These are phyloP conservation scores for Salvia rosmarinus DNA, from an alignment of 257 asterid species.

Conservation along the genomic window DNA sequence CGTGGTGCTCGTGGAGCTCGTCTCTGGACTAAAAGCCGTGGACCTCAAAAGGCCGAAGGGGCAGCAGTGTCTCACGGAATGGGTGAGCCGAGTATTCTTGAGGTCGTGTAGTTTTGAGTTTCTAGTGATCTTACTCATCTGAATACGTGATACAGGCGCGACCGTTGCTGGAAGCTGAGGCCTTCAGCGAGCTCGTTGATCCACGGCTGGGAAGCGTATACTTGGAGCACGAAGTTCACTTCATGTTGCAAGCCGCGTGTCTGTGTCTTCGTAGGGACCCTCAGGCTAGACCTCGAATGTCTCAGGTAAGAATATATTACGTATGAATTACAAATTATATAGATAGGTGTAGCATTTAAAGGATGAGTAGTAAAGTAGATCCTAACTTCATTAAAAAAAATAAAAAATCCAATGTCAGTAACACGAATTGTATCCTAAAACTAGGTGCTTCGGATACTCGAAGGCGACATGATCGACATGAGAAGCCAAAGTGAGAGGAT, in stretches of 20 bases:
- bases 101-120: too few species aligned
- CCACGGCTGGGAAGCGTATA: slow-evolving; percentile 62
- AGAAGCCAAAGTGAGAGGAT: slow-evolving; percentile 63
- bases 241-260: slow-evolving; percentile 89
- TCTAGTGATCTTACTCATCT: too few species aligned
- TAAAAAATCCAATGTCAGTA: too few species aligned
- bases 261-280: slow-evolving; percentile 82
- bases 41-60: slow-evolving; percentile 89
- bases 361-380: too few species aligned
- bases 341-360: too few species aligned
- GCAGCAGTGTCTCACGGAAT: slow-evolving; percentile 90
- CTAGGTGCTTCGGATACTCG: slow-evolving; percentile 82
- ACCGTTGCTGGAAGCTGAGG: slow-evolving; percentile 73
- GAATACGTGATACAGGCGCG: slow-evolving; percentile 61
- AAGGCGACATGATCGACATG: slow-evolving; percentile 61
- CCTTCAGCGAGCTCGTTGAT: slow-evolving; percentile 65
- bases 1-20: slow-evolving; percentile 89
- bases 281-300: slow-evolving; percentile 87
- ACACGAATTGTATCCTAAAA: not conserved
- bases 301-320: slow-evolving; percentile 88
- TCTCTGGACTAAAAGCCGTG: slow-evolving; percentile 87
- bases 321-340: too few species aligned
- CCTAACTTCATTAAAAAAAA: too few species aligned
- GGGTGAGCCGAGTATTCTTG: too few species aligned
- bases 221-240: slow-evolving; percentile 59